Percentiles rank a stretch among this genome's conserved stretches.
Evolutionary conservation across 805 yeast genomes (phyloP).

Genomic region (Saturnispora halmiae): DNA sequence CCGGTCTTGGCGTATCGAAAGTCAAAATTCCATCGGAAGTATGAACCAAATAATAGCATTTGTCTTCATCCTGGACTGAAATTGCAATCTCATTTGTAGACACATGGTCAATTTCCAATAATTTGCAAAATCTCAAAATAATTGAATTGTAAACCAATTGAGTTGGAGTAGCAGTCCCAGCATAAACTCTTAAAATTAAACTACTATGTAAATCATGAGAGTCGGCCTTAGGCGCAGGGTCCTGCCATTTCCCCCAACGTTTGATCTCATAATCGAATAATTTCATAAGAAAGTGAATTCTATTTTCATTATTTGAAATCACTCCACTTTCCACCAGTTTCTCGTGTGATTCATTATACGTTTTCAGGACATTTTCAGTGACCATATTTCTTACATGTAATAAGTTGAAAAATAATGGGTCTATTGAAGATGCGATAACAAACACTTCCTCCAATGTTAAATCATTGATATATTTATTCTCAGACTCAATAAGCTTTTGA

Average conservation of each 20-base stretch:
- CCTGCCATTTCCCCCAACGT: background rate
- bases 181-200: slow-evolving; percentile 2
- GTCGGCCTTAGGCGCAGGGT: background rate
- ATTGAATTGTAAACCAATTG: slow-evolving; percentile 4
- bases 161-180: slow-evolving; percentile 4
- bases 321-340: background rate
- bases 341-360: background rate
- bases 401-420: slow-evolving; percentile 5
- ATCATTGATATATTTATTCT: slow-evolving; percentile 2
- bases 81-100: slow-evolving; percentile 1
- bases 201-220: background rate
- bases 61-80: background rate
- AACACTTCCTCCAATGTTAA: slow-evolving; percentile 2
- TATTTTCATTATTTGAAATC: background rate
- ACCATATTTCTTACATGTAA: slow-evolving; percentile 1
- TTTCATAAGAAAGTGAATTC: background rate
- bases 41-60: slow-evolving; percentile 2
- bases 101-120: background rate
- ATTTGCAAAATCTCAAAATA: slow-evolving; percentile 2
- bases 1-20: background rate
- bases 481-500: background rate
- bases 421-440: slow-evolving; percentile 4
- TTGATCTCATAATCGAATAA: slow-evolving; percentile 1
- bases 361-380: background rate
- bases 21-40: background rate